Base-by-base conservation (phyloP, 2,329 filamentous ascomycete species). In the Myriosclerotinia scirpicola region DNA sequence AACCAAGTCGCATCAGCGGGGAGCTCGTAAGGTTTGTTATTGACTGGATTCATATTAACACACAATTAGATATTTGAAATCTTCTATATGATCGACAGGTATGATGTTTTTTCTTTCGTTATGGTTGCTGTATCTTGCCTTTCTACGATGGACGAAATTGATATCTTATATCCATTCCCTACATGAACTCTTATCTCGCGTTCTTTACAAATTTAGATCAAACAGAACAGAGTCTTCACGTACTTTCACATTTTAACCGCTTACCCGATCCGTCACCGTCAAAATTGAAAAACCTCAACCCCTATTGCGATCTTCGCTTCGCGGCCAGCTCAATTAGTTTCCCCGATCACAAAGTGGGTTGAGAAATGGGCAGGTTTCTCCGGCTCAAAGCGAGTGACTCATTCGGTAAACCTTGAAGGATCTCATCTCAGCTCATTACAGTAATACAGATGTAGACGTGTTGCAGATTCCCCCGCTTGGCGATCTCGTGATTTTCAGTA, bases 291-390 rank as follows among this genome's bases (percentile, higher is more conserved):
- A 12, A 5, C 58, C 58, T 44, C 1, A 12, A 5, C 58, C 58
- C 58, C 44, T 61, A 61, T 61, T 17, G 2, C 22, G 2, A 50
- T 26, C n/a, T 26, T 61, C 58, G 58, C 58, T 61, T 61, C 58
- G 5, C 58, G 30, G 30, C 34, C 11, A 61, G 44, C 44, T 26
- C 34, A 52, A 50, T 40, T 50, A 38, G 58, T 50, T 38, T 50
- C 8, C 44, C 58, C 58, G 58, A 26, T 9, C 34, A 48, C n/a
- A 50, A 14, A 50, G n/a, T 61, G 44, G 44, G 44, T 52, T 34
- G 6, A 5, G 30, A 34, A 34, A 5, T 34, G 2, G 30, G 6
- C 30, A 6, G 30, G 6, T 34, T 34, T 5, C 30, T 34, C 30
- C 5, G 30, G 30, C 6, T 5, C 30, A 5, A 6, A 3, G 22